Conservation (phyloP, 371 early-diverging fungal species). For the Batrachochytrium dendrobatidis region DNA sequence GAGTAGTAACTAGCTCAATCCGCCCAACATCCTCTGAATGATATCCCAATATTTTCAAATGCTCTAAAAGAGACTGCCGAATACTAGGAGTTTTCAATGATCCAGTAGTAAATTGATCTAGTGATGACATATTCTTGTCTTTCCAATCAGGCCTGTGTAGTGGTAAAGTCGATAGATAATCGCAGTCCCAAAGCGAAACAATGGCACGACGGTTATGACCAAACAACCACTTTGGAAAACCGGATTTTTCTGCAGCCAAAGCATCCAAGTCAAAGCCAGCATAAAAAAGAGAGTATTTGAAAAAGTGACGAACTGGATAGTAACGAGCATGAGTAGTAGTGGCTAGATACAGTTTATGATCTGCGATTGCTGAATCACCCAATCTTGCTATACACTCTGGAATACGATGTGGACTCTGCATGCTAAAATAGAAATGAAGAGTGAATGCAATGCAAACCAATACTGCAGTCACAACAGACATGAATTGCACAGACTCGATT, state of each 20-base stretch:
- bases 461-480: no score
- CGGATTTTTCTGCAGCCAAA: conserved; percentile 4
- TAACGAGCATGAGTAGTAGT: conserved; percentile 39
- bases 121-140: no score
- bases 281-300: conserved; percentile 43
- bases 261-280: conserved; percentile 36
- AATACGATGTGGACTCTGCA: no score
- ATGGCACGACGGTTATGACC: conserved; percentile 28
- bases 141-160: neutral
- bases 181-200: conserved; percentile 15
- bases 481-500: no score
- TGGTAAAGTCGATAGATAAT: conserved; percentile 15
- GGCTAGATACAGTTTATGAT: conserved; percentile 24
- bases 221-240: conserved; percentile 36
- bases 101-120: no score
- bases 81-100: neutral
- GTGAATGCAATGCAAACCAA: no score
- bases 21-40: conserved; percentile 13
- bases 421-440: no score
- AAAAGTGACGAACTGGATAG: conserved; percentile 33
- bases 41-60: conserved; percentile 4
- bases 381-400: no score
- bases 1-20: conserved; percentile 40
- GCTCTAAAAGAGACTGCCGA: neutral
- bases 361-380: neutral